These are phyloP conservation scores for Crocinoboletus sp. DNA, from an alignment of 1,284 basidiomycete genomes.

Conservation along the genomic window DNA sequence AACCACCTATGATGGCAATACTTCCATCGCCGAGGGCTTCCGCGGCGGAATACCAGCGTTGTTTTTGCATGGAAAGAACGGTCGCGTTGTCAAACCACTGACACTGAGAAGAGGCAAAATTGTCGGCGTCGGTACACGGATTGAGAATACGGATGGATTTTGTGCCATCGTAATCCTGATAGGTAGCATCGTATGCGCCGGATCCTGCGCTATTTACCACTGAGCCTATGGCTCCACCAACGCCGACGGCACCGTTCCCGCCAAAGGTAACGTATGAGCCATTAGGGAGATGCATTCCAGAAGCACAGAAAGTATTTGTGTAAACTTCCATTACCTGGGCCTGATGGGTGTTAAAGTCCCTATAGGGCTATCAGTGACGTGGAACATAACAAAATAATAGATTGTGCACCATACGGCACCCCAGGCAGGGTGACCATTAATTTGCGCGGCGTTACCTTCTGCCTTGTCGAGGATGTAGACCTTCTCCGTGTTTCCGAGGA, in stretches of 20 bases:
- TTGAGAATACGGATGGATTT: slow-evolving; percentile 70
- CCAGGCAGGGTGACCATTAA: slow-evolving; percentile 42
- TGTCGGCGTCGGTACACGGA: slow-evolving; percentile 59
- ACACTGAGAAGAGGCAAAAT: slow-evolving; percentile 50
- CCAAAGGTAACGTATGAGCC: slow-evolving; percentile 63
- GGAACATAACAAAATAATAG: background rate
- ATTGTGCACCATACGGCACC: slow-evolving; percentile 38
- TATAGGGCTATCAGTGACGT: slow-evolving; percentile 5
- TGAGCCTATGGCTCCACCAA: slow-evolving; percentile 62
- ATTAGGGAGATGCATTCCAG: slow-evolving; percentile 66
- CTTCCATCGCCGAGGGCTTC: slow-evolving; percentile 67
- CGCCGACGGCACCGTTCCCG: slow-evolving; percentile 74
- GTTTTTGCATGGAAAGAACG: slow-evolving; percentile 66
- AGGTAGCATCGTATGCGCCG: slow-evolving; percentile 54
- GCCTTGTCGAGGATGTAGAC: slow-evolving; percentile 48
- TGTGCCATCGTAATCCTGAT: slow-evolving; percentile 63
- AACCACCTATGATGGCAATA: slow-evolving; percentile 74
- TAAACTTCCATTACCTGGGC: slow-evolving; percentile 62
- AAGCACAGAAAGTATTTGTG: slow-evolving; percentile 83
- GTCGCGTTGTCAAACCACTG: slow-evolving; percentile 76
- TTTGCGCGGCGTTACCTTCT: slow-evolving; percentile 38
- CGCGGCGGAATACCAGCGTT: slow-evolving; percentile 88
- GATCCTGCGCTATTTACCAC: slow-evolving; percentile 40
- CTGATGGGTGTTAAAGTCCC: slow-evolving; percentile 38
- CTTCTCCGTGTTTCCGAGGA: slow-evolving; percentile 45